Percentiles rank a stretch among this genome's conserved stretches.
Conservation (phyloP, 148 eudicot genomes). For the Nepenthes mirabilis region DNA sequence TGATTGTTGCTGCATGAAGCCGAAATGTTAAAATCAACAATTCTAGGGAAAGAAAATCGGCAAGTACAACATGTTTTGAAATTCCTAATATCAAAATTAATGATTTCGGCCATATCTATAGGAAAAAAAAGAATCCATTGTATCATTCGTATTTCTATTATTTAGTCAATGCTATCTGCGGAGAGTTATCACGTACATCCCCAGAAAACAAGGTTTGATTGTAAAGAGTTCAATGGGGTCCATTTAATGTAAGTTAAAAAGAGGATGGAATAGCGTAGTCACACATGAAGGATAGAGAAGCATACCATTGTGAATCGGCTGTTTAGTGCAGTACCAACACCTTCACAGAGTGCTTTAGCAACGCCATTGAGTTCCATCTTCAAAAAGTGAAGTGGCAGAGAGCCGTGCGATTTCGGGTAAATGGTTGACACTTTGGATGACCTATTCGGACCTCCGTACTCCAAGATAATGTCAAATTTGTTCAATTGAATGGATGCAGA, state of each 20-base stretch:
- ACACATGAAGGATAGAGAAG: slow-evolving; percentile 2
- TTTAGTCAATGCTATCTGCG: no score
- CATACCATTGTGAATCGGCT: slow-evolving; percentile 24
- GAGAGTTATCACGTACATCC: no score
- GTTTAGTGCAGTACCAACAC: slow-evolving; percentile 20
- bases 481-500: slow-evolving; percentile 36
- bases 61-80: no score
- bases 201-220: no score
- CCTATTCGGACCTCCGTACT: slow-evolving; percentile 46
- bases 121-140: no score
- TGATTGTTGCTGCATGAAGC: no score
- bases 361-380: slow-evolving; percentile 36
- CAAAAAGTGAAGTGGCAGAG: slow-evolving; percentile 38
- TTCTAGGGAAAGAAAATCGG: no score
- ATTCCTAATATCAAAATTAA: no score
- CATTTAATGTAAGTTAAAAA: not conserved
- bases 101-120: no score
- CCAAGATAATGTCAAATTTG: slow-evolving; percentile 43
- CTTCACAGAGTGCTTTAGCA: slow-evolving; percentile 41
- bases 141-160: no score
- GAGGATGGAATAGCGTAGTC: not conserved
- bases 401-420: slow-evolving; percentile 15
- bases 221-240: no score
- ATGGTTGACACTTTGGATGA: slow-evolving; percentile 34
- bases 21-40: no score